Evolutionary conservation across 164 flowering plant species (phyloP).

Genomic region (Magnolia changhungtana): DNA sequence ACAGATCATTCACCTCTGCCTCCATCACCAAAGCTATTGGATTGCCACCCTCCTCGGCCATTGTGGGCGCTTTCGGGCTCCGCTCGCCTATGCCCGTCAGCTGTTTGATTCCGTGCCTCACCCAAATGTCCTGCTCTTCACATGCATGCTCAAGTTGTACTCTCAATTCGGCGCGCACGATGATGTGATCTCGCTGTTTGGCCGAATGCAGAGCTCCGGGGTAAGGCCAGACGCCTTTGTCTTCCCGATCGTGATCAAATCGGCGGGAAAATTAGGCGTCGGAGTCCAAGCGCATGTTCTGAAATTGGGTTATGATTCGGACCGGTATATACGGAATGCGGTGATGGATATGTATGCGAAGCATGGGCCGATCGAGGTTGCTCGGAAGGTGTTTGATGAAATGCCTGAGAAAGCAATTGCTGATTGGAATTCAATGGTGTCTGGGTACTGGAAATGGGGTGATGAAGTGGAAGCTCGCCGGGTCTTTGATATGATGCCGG

Average conservation of each 20-base stretch:
- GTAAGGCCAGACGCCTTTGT: conserved; percentile 29
- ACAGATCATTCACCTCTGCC: conserved; percentile 37
- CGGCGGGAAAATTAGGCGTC: conserved; percentile 11
- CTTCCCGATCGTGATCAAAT: conserved; percentile 27
- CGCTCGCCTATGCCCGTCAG: conserved; percentile 31
- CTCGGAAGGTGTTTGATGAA: conserved; percentile 58
- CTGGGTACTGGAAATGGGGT: conserved; percentile 69
- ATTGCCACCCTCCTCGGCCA: conserved; percentile 42
- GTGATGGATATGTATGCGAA: conserved; percentile 46
- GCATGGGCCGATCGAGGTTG: conserved; percentile 33
- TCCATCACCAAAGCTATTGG: conserved; percentile 37
- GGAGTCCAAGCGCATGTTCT: conserved; percentile 24
- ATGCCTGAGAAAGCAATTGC: conserved; percentile 41
- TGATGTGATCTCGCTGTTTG: conserved; percentile 28
- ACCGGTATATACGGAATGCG: conserved; percentile 44
- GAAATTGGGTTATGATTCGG: conserved; percentile 26
- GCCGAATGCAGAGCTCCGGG: conserved; percentile 21
- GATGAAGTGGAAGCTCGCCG: conserved; percentile 33
- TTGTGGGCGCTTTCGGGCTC: conserved; percentile 47
- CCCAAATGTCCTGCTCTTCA: conserved; percentile 28
- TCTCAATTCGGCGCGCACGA: conserved; percentile 23
- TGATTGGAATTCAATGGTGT: conserved; percentile 69
- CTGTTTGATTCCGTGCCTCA: conserved; percentile 25
- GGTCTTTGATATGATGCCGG: conserved; percentile 56
- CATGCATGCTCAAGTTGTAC: conserved; percentile 36